Evolutionary conservation across 2,329 filamentous ascomycete genomes (phyloP), one percentile per base, ranked within the genome.

Genomic region (Nigrospora oryzae): DNA sequence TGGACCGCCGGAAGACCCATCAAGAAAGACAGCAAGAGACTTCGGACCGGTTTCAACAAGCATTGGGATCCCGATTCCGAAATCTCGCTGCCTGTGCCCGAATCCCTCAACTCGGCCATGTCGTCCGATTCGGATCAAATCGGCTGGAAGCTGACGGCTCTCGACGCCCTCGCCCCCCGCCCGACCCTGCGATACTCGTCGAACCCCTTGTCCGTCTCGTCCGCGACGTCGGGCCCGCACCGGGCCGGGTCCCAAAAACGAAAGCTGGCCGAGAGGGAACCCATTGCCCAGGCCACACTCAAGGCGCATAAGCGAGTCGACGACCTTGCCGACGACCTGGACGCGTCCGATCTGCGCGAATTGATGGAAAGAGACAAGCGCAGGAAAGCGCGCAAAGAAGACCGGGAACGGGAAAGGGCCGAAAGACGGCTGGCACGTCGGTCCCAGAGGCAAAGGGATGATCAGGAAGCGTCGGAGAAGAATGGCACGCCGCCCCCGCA

Each of bases 331-430:
- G 86, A 97, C 59, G 84, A 87, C 47, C 73, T 98, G 44, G 88
- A 89, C 64, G 86, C 93, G 4, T 80, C 84, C 43, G 90, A 89
- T 54, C 63, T 98, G 35, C 79, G 91, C 47, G 86, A 95, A 59
- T 72, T 97, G 30, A 84, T 98, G 78, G 93, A 98, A 56, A 75
- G 93, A 48, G 93, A 98, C 58, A 76, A 83, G 52, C 79, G 90
- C 56, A 78, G 93, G 46, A 81, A 77, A 51, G 87, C 95, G 53
- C 81, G 81, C 60, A 90, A 86, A 64, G 78, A 75, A 43, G 71
- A 77, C 46, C 74, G 74, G 34, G 84, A 91, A 17, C 78, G 81
- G 50, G 81, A 88, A 49, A 79, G 75, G 51, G 65, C 83, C 19
- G 80, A 85, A 52, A 75, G 75, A 44, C 79, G 77, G 46, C 66